Evolutionary conservation across 2,329 filamentous ascomycete genomes (phyloP).

Genomic region (Cryphonectria naterciae): DNA sequence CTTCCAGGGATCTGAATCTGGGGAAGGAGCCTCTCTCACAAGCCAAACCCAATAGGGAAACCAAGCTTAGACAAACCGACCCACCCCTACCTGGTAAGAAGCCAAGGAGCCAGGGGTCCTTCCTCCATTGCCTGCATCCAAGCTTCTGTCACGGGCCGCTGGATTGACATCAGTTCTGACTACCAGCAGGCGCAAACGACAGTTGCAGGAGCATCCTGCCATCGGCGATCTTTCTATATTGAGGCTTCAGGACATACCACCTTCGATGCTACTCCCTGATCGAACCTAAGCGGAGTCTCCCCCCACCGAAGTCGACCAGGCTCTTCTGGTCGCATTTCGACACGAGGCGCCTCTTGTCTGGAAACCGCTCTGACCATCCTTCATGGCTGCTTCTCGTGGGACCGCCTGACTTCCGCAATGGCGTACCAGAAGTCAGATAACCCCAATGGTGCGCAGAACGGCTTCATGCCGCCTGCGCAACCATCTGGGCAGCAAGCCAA

Average conservation of each 20-base stretch:
- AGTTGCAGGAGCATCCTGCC: background rate
- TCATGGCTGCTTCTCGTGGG: conserved; percentile 36
- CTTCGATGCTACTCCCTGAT: background rate
- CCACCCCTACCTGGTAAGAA: conserved; percentile 18
- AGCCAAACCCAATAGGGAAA: conserved; percentile 16
- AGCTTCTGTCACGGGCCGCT: conserved; percentile 15
- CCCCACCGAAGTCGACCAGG: conserved; percentile 17
- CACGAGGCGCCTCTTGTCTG: conserved; percentile 11
- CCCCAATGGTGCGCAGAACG: conserved; percentile 41
- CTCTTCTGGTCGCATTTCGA: conserved; percentile 11
- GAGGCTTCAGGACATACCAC: background rate
- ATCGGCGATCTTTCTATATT: background rate
- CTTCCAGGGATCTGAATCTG: conserved; percentile 19
- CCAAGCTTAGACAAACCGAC: background rate
- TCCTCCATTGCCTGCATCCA: conserved; percentile 17
- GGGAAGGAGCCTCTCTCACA: conserved; percentile 20
- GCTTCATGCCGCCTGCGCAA: conserved; percentile 25
- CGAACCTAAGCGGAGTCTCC: conserved; percentile 12
- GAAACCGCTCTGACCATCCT: conserved; percentile 11
- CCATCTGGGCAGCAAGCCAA: conserved; percentile 26
- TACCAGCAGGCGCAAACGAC: conserved; percentile 12
- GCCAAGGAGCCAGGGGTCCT: conserved; percentile 26
- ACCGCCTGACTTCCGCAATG: conserved; percentile 37
- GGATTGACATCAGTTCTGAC: conserved; percentile 13
- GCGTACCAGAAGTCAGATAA: conserved; percentile 35